Percentiles rank a stretch among this genome's conserved stretches.
Evolutionary conservation across 805 yeast genomes (phyloP).

Genomic region (Wickerhamomyces chaumierensis): DNA sequence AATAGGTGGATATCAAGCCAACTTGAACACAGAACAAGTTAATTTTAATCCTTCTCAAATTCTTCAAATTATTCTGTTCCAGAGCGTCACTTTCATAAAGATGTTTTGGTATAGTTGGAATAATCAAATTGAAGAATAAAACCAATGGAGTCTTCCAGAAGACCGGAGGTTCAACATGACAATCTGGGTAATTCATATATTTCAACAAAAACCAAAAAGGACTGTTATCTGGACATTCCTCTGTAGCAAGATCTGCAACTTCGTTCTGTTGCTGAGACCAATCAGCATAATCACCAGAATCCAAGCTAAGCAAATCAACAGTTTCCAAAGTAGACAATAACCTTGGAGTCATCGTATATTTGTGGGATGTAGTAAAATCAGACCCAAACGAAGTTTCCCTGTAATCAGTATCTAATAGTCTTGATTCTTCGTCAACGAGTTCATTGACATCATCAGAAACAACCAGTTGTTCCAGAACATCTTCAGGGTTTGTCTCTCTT

Average conservation of each 20-base stretch:
- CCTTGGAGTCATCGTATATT: neutral
- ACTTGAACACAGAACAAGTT: slow-evolving; percentile 20
- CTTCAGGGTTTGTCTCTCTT: slow-evolving; percentile 24
- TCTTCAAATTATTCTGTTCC: neutral
- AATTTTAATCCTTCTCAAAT: slow-evolving; percentile 3
- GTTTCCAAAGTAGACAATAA: neutral
- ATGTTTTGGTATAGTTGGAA: slow-evolving; percentile 7
- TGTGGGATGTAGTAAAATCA: neutral
- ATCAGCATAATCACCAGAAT: neutral
- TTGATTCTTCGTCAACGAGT: slow-evolving; percentile 6
- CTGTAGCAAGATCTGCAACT: no score
- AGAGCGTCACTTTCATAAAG: no score
- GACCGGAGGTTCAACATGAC: neutral
- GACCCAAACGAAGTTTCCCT: neutral
- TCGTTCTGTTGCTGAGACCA: neutral
- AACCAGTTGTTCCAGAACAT: neutral
- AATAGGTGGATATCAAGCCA: neutral
- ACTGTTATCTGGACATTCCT: neutral
- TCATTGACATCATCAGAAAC: neutral
- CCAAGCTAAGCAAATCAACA: neutral
- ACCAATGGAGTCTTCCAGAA: slow-evolving; percentile 4
- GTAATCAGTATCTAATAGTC: neutral
- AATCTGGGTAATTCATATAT: slow-evolving; percentile 3
- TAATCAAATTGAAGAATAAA: slow-evolving; percentile 4
- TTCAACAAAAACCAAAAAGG: slow-evolving; percentile 4